Evolutionary conservation across 2,329 filamentous ascomycete species (phyloP), one percentile per base, ranked within the genome.

Genomic region (Fusarium humuli): DNA sequence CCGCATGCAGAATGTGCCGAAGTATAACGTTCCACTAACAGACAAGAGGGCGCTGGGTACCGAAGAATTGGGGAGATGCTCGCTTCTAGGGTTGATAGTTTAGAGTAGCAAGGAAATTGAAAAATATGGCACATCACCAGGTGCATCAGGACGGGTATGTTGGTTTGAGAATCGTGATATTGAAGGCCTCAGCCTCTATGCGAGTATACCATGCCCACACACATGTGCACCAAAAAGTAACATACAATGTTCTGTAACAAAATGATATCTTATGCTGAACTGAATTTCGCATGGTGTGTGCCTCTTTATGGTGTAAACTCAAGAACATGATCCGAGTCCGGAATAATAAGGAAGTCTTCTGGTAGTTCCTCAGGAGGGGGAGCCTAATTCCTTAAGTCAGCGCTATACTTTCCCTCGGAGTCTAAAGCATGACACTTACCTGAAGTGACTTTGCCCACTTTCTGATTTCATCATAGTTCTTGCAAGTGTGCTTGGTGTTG

Each of bases 401-500:
- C 5, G 10, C 8, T 27, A 20, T 10, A 2, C n/a, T 12, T 11
- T 11, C 11, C 18, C 34, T 7, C 16, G 18, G 1, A 5, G 4
- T 3, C 20, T 12, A 8, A 25, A 16, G 5, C 3, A 3, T 6
- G 3, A 6, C 12, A 20, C 70, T 59, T 34, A 82, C 83, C 65
- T 90, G 87, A 27, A 85, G 80, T 30, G 75, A 76, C 62, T 87
- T 81, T 3, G 87, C 87, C 87, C 87, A 91, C 18, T 78, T 67
- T 29, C 83, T 77, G 7, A 89, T 77, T 2, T 79, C 82, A 4
- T 88, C 85, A 55, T 85, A 89, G 73, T 88, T 87, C 34, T 86
- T 84, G 76, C 88, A 90, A 49, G 80, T 81, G 74, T 90, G 89
- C 59, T 81, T 80, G 0, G 88, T 90, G 71, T 88, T 88, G 77